A percentile compares a stretch with the other conserved stretches of the same genome.
These are phyloP conservation scores for Panaeolus papilionaceus DNA, from an alignment of 768 basidiomycete genomes.

Conservation along the genomic window DNA sequence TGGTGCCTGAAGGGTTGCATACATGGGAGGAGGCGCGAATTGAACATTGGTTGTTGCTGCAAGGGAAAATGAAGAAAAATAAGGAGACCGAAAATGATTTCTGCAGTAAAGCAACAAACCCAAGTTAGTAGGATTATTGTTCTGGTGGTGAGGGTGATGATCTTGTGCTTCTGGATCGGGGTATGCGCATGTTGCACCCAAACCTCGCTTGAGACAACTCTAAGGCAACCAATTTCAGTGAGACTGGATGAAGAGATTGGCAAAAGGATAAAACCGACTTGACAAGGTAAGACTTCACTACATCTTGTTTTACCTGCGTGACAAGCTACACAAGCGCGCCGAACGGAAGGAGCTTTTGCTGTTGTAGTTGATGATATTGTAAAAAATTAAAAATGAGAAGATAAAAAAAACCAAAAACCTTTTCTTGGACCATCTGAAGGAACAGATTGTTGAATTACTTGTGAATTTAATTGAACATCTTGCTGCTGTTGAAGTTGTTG, in stretches of 20 bases:
- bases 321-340: constrained; percentile 81
- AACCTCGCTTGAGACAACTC: constrained; percentile 85
- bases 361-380: constrained; percentile 27
- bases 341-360: constrained; percentile 85
- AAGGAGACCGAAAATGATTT: constrained; percentile 15
- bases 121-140: constrained; percentile 34
- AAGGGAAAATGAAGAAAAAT: constrained; percentile 23
- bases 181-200: constrained; percentile 73
- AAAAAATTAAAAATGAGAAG: constrained; percentile 16
- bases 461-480: constrained; percentile 38
- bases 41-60: constrained; percentile 40
- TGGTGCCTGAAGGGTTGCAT: constrained; percentile 49
- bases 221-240: constrained; percentile 33
- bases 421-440: constrained; percentile 58
- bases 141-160: constrained; percentile 48
- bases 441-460: constrained; percentile 28
- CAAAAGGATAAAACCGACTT: constrained; percentile 48
- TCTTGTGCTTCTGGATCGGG: constrained; percentile 75
- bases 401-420: constrained; percentile 49
- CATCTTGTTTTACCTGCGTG: constrained; percentile 86
- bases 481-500: constrained; percentile 50
- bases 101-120: constrained; percentile 19
- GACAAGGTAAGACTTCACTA: constrained; percentile 82
- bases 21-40: constrained; percentile 57
- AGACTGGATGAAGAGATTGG: constrained; percentile 15